Evolutionary conservation across 768 basidiomycete genomes (phyloP).

Genomic region (Phylloporus sp.): DNA sequence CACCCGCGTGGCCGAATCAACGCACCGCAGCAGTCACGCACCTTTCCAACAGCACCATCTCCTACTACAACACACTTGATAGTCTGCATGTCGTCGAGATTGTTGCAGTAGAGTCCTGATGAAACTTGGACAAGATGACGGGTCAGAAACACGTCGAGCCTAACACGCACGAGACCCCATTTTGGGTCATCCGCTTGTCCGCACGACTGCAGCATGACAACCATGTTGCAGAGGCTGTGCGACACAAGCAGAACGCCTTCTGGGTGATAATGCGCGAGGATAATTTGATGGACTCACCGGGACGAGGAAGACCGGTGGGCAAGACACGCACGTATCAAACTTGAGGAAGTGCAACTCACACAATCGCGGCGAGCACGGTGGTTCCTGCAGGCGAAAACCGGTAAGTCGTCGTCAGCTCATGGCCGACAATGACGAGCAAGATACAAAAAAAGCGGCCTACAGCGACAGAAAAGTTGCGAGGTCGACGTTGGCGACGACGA

Average conservation of each 20-base stretch:
- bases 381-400: constrained; percentile 19
- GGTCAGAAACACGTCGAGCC: constrained; percentile 20
- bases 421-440: neutral
- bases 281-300: constrained; percentile 18
- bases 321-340: constrained; percentile 19
- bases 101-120: constrained; percentile 16
- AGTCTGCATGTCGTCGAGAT: constrained; percentile 68
- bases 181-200: constrained; percentile 17
- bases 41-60: constrained; percentile 98
- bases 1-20: neutral
- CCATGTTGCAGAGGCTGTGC: constrained; percentile 26
- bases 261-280: constrained; percentile 3
- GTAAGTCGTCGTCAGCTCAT: constrained; percentile 16
- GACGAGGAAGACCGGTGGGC: constrained; percentile 11
- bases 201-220: constrained; percentile 30
- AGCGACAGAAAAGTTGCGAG: constrained; percentile 10
- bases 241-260: constrained; percentile 9
- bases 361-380: constrained; percentile 28
- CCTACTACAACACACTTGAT: constrained; percentile 98
- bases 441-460: constrained; percentile 17
- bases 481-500: constrained; percentile 31
- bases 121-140: constrained; percentile 9
- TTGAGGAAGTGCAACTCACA: constrained; percentile 19
- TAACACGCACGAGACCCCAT: constrained; percentile 23
- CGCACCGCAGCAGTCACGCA: constrained; percentile 36